Percentiles rank a stretch among this genome's conserved stretches.
Conservation (phyloP, 78 protist species). For the Dictyostelium capitatum region DNA sequence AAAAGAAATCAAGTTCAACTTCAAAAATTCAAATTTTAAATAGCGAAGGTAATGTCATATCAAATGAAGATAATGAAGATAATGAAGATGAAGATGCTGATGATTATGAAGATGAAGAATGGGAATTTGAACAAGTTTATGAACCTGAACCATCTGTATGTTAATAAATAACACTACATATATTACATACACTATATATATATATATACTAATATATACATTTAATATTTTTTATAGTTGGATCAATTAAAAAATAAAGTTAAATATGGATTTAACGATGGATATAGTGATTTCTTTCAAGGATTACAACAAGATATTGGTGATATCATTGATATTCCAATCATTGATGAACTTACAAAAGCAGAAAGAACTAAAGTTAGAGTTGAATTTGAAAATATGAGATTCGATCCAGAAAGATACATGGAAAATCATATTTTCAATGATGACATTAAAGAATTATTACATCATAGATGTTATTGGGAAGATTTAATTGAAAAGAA, state of each 20-base stretch:
- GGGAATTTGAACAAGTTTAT: conserved; percentile 71
- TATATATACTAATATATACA: not conserved
- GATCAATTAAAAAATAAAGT: conserved; percentile 63
- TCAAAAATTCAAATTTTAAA: conserved; percentile 20
- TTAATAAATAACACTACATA: not conserved
- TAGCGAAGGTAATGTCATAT: not conserved
- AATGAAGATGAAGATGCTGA: conserved; percentile 47
- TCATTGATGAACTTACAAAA: conserved; percentile 40
- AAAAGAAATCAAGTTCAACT: conserved; percentile 15
- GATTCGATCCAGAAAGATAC: conserved; percentile 71
- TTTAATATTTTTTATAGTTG: conserved; percentile 7
- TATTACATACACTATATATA: no score
- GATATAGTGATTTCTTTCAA: conserved; percentile 48
- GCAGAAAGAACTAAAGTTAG: conserved; percentile 46
- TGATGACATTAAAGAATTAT: conserved; percentile 51
- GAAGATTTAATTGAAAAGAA: conserved; percentile 54
- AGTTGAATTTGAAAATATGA: conserved; percentile 33
- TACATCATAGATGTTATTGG: conserved; percentile 47
- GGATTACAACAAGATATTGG: conserved; percentile 57
- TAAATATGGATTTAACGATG: conserved; percentile 66
- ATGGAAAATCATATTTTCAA: conserved; percentile 57
- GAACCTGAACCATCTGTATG: conserved; percentile 32
- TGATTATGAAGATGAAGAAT: conserved; percentile 51
- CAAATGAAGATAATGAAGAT: not conserved
- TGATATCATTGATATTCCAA: conserved; percentile 69